Evolutionary conservation across 768 basidiomycete species (phyloP).

Genomic region (Termitomyces eurrhizus): DNA sequence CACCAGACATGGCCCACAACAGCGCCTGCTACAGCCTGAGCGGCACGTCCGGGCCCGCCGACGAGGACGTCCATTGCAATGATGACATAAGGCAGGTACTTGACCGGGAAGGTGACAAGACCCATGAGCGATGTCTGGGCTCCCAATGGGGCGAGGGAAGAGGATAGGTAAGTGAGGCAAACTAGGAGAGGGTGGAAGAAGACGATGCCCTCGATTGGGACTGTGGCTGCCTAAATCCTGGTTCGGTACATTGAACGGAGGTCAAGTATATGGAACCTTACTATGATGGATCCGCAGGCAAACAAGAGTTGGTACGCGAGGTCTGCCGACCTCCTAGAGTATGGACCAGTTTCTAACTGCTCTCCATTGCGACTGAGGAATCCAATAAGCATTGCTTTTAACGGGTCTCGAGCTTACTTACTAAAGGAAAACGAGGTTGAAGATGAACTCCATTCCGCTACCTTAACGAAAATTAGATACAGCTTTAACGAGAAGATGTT

Average conservation of each 20-base stretch:
- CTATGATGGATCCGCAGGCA: constrained; percentile 53
- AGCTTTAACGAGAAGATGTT: background rate
- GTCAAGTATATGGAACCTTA: constrained; percentile 30
- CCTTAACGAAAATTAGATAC: constrained; percentile 22
- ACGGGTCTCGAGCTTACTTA: constrained; percentile 23
- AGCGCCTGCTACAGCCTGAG: constrained; percentile 59
- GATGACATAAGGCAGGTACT: constrained; percentile 72
- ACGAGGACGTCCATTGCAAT: constrained; percentile 69
- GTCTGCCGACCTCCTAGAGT: constrained; percentile 59
- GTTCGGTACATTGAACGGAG: background rate
- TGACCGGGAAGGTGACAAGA: constrained; percentile 66
- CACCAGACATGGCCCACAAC: constrained; percentile 81
- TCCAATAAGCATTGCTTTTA: background rate
- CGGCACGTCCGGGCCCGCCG: constrained; percentile 54
- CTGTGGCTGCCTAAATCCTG: constrained; percentile 39
- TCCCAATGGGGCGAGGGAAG: constrained; percentile 61
- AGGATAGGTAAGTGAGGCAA: constrained; percentile 65
- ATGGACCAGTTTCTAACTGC: constrained; percentile 61
- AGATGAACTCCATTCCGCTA: constrained; percentile 51
- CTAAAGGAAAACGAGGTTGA: constrained; percentile 74
- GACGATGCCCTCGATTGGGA: constrained; percentile 52
- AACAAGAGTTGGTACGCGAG: constrained; percentile 71
- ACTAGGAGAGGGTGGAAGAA: constrained; percentile 66
- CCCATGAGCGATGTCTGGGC: constrained; percentile 75
- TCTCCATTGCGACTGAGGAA: constrained; percentile 56